Conservation (phyloP, 352 stramenopile genomes). For the Phytophthora fragariaefolia region DNA sequence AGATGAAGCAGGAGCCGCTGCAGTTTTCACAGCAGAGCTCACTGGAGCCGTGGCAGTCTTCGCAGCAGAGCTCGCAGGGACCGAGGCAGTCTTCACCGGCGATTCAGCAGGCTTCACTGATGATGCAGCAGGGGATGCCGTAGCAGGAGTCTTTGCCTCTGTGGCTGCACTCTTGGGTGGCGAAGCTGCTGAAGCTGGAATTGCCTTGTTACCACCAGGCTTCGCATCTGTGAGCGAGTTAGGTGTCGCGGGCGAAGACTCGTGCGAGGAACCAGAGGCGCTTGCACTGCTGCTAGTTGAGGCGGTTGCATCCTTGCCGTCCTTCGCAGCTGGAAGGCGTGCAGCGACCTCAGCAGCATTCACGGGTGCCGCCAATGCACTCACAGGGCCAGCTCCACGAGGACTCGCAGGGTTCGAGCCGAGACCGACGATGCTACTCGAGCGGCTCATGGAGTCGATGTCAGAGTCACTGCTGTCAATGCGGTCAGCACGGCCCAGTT, state of each 20-base stretch:
- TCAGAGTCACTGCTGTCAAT: conserved; percentile 62
- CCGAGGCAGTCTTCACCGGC: background rate
- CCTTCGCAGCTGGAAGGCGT: conserved; percentile 19
- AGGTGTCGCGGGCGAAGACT: conserved; percentile 5
- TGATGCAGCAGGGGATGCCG: conserved; percentile 8
- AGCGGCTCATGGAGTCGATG: conserved; percentile 53
- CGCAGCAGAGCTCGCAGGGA: conserved; percentile 2
- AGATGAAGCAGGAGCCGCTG: conserved; percentile 3
- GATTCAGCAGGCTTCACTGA: conserved; percentile 14
- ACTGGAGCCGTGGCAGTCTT: conserved; percentile 2
- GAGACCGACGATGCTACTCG: conserved; percentile 38
- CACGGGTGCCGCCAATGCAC: conserved; percentile 11
- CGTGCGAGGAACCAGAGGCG: background rate
- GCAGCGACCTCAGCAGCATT: conserved; percentile 29
- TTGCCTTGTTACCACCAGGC: conserved; percentile 2
- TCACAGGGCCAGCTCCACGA: conserved; percentile 19
- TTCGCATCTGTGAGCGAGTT: conserved; percentile 10
- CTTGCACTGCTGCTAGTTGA: conserved; percentile 16
- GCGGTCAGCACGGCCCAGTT: conserved; percentile 46
- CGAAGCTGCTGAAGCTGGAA: conserved; percentile 6
- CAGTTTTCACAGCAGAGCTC: conserved; percentile 7
- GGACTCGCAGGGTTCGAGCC: conserved; percentile 40
- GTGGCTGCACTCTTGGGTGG: conserved; percentile 7
- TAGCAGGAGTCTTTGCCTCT: background rate
- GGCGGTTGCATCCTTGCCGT: conserved; percentile 8